Percentiles rank a stretch among this genome's conserved stretches.
phyloP scores from a whole-genome alignment of 2,329 filamentous ascomycete genomes.

The Cladophialophora yegresii region DNA sequence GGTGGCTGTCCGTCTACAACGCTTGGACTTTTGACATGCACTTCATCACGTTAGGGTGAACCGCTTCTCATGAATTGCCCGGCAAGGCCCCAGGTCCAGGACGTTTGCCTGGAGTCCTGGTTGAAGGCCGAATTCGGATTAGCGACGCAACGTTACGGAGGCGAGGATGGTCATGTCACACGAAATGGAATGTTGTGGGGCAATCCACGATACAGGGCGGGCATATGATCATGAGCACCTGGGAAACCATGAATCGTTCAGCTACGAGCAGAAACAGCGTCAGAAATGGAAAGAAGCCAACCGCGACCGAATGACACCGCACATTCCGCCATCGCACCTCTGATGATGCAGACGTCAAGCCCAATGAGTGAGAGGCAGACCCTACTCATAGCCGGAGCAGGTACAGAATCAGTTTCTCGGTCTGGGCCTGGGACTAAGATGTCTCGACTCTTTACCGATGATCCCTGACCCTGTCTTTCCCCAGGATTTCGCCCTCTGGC shows the following conservation, averaged over 20 bases:
- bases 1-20: not conserved
- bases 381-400: not conserved
- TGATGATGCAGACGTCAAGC: not conserved
- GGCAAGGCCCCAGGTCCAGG: not conserved
- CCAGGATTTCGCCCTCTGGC: not conserved
- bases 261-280: too few species aligned
- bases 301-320: not conserved
- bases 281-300: not conserved
- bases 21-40: not conserved
- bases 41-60: not conserved
- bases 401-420: not conserved
- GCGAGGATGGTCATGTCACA: not conserved
- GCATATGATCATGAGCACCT: not conserved
- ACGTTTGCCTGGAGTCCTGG: not conserved
- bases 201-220: not conserved
- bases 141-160: not conserved
- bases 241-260: not conserved
- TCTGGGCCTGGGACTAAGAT: not conserved
- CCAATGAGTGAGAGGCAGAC: not conserved
- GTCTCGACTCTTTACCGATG: not conserved
- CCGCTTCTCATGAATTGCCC: not conserved
- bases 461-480: not conserved
- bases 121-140: not conserved
- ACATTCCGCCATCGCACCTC: not conserved
- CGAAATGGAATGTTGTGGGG: not conserved